Evolutionary conservation across 345 rosid genomes (phyloP).

Genomic region (Mangifera indica): DNA sequence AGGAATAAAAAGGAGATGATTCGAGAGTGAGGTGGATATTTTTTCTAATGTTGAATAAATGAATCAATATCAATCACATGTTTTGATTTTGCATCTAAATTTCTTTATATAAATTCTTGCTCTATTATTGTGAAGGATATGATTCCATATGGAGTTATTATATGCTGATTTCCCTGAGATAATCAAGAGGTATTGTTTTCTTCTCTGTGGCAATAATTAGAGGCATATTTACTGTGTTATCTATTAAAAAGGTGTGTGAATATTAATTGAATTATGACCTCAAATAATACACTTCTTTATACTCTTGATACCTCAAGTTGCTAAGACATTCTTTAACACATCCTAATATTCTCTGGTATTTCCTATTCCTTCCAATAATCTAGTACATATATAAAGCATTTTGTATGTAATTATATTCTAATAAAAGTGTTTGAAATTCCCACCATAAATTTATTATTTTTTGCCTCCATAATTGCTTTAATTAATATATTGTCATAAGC

Average conservation of each 20-base stretch:
- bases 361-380: neutral
- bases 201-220: slow-evolving; percentile 27
- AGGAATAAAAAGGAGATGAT: slow-evolving; percentile 12
- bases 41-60: slow-evolving; percentile 14
- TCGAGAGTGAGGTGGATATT: neutral
- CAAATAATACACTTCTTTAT: slow-evolving; percentile 32
- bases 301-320: slow-evolving; percentile 31
- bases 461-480: too few species aligned
- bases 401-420: slow-evolving; percentile 11
- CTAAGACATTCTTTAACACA: slow-evolving; percentile 28
- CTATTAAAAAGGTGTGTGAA: neutral
- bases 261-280: slow-evolving; percentile 21
- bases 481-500: too few species aligned
- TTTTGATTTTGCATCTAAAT: slow-evolving; percentile 17
- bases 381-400: neutral
- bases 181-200: neutral
- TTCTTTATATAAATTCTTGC: slow-evolving; percentile 11
- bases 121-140: slow-evolving; percentile 34
- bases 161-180: slow-evolving; percentile 16
- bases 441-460: neutral
- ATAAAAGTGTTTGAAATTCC: neutral
- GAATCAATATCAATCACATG: slow-evolving; percentile 13
- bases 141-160: slow-evolving; percentile 23
- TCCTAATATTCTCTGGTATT: slow-evolving; percentile 1
- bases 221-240: slow-evolving; percentile 10